Base-by-base conservation (phyloP, 257 asterid genomes). In the Phtheirospermum japonicum region DNA sequence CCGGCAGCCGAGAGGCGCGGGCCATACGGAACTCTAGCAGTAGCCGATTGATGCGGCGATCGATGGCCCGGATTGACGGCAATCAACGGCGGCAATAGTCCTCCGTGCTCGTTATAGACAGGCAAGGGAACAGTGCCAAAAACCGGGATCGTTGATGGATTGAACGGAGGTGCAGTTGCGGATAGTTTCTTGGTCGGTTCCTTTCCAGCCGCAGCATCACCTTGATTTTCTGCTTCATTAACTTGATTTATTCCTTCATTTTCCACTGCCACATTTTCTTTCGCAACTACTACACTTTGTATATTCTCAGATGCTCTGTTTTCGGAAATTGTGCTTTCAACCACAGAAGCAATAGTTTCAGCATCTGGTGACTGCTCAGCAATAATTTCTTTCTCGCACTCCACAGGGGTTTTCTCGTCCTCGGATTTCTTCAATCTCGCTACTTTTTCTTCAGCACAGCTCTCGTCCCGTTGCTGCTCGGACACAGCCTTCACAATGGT, bases 131-230 rank as follows among this genome's bases (percentile, higher is more conserved):
- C 77, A 19, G 95, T 55, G 49, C 85, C 86, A 65, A 79, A 83
- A 50, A 81, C 80, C 36, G 86, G 90, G 55, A 75, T 33, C 45
- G 66, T 69, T 6, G 92, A 74, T 11, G 96, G 96, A 68, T 72
- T 88, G 75, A 76, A 88, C 16, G 96, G 96, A 57, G 94, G 89
- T 23, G 96, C 96, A 46, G 96, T 83, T 30, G 96, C 95, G 13
- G 95, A 85, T 52, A 88, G 82, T 78, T 88, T 88, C 74, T 81
- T 87, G 70, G 78, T 69, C 19, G 82, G 67, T 61, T 83, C 90
- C 77, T 81, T 84, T 71, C 74, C 88, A 8, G 64, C 73, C 73
- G 81, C 93, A 9, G 74, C 8, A 65, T 77, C 85, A 53, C 67
- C 66, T 73, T 60, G 72, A 56, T 65, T 82, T 72, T 70, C 77